Conservation (phyloP, 306 rosid genomes). For the Crotalaria pallida region DNA sequence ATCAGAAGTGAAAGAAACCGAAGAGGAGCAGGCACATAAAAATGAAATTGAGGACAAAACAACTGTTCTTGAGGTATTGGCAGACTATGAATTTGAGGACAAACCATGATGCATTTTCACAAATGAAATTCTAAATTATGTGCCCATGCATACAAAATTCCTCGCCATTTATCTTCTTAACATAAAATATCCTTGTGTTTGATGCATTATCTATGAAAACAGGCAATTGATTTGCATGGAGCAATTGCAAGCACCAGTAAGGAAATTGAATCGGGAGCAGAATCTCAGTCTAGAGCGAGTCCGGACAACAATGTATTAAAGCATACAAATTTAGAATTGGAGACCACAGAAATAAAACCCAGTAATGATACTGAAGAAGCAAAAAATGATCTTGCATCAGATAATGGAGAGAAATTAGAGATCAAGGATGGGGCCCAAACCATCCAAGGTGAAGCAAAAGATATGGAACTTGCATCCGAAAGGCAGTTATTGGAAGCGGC, state of each 20-base stretch:
- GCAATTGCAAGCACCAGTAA: too few species aligned
- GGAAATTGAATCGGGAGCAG: too few species aligned
- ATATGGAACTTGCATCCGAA: neutral
- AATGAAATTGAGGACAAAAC: too few species aligned
- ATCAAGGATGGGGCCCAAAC: neutral
- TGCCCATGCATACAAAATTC: neutral
- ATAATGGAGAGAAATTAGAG: neutral
- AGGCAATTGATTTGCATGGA: neutral
- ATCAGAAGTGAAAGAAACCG: too few species aligned
- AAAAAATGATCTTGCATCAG: neutral
- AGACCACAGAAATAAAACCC: too few species aligned
- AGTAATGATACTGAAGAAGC: neutral
- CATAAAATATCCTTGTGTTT: neutral
- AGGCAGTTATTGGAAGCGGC: neutral
- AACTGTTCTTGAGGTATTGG: too few species aligned
- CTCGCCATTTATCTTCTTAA: neutral
- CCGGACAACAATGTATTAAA: too few species aligned
- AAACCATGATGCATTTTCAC: neutral
- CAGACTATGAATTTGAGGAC: neutral
- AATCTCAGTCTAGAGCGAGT: too few species aligned
- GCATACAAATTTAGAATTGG: too few species aligned
- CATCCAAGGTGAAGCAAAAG: neutral
- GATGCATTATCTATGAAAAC: constrained; percentile 8
- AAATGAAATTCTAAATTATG: neutral
- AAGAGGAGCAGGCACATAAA: too few species aligned